These are phyloP conservation scores for Nothomitra cinnamomea DNA, from an alignment of 2,329 filamentous ascomycete species.

Conservation along the genomic window DNA sequence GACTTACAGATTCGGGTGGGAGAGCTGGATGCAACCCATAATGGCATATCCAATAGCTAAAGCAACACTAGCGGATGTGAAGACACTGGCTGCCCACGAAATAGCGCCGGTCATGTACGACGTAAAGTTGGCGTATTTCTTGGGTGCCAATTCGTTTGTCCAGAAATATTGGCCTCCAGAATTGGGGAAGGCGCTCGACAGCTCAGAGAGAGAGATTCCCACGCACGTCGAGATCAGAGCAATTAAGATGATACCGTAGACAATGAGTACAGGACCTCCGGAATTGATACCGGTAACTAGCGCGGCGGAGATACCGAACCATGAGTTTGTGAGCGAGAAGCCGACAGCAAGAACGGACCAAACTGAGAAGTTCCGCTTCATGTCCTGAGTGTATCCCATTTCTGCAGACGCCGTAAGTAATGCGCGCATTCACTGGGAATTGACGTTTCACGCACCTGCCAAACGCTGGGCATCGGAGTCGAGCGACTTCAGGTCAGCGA, in stretches of 20 bases:
- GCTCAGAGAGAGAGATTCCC: constrained; percentile 28
- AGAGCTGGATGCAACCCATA: constrained; percentile 34
- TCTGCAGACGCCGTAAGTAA: constrained; percentile 14
- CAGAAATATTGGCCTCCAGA: constrained; percentile 36
- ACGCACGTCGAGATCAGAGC: constrained; percentile 28
- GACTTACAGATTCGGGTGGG: constrained; percentile 32
- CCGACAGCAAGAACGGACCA: constrained; percentile 32
- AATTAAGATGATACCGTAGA: constrained; percentile 32
- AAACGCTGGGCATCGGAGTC: constrained; percentile 10
- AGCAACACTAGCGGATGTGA: constrained; percentile 35
- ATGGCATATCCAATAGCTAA: constrained; percentile 29
- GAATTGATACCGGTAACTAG: constrained; percentile 33
- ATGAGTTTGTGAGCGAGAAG: constrained; percentile 34
- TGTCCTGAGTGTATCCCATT: constrained; percentile 32
- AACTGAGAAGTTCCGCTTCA: constrained; percentile 31
- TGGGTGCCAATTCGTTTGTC: constrained; percentile 30
- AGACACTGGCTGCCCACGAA: constrained; percentile 36
- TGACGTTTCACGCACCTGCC: neutral
- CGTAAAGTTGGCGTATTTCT: constrained; percentile 26
- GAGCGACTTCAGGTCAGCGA: constrained; percentile 8
- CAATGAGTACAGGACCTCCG: constrained; percentile 30
- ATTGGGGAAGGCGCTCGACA: constrained; percentile 32
- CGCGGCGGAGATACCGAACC: constrained; percentile 33
- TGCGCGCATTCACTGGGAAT: neutral
- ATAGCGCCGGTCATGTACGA: constrained; percentile 34